phyloP scores from a whole-genome alignment of 2,329 filamentous ascomycete species.

The Ceratocystiopsis sp. region DNA sequence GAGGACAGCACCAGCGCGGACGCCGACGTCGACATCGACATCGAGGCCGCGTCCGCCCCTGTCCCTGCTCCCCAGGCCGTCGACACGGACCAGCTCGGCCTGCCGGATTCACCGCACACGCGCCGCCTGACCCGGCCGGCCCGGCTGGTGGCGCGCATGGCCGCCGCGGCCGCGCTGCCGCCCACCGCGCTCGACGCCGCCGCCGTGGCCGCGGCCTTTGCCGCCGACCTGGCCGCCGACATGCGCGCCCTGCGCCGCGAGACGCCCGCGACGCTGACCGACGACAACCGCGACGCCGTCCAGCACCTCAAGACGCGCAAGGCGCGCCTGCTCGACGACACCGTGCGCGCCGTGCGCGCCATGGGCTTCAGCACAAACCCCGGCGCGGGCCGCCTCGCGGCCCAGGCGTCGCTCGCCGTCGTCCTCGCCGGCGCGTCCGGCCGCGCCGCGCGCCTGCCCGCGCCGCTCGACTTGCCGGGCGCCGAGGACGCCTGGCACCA shows the following conservation, averaged over 20 bases:
- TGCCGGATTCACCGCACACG: conserved; percentile 23
- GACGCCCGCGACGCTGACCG: conserved; percentile 63
- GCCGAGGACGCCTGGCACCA: conserved; percentile 65
- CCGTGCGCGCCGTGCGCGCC: conserved; percentile 59
- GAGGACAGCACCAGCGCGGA: conserved; percentile 12
- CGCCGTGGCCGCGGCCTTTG: conserved; percentile 46
- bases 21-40: conserved; percentile 1
- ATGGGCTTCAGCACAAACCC: conserved; percentile 87
- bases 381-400: conserved; percentile 51
- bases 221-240: conserved; percentile 48
- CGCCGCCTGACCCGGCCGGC: conserved; percentile 53
- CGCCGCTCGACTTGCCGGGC: conserved; percentile 15
- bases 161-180: conserved; percentile 2
- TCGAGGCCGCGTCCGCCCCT: conserved; percentile 8
- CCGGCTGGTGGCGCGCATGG: conserved; percentile 59
- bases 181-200: conserved; percentile 36
- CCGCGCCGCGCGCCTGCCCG: conserved; percentile 19
- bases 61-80: no score
- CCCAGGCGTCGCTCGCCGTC: conserved; percentile 53
- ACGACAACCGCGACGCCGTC: conserved; percentile 69
- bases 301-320: conserved; percentile 87
- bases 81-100: conserved; percentile 18
- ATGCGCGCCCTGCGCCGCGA: conserved; percentile 64
- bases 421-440: conserved; percentile 53
- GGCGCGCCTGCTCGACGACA: conserved; percentile 77